phyloP scores from a whole-genome alignment of 192 early-diverging fungal genomes.

The Podila horticola region DNA sequence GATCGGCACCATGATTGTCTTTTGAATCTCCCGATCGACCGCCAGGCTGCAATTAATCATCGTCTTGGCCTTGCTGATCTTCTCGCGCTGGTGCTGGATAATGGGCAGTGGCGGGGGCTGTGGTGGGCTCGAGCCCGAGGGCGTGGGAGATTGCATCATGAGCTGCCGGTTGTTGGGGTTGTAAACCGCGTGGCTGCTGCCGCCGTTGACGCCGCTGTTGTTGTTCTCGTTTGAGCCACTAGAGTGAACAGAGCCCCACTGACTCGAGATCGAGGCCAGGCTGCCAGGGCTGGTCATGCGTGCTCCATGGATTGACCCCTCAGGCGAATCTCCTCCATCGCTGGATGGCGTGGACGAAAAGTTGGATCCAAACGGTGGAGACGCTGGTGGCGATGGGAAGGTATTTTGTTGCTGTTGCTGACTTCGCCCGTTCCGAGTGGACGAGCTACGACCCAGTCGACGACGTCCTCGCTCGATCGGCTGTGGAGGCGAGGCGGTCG shows the following conservation, averaged over 20 bases:
- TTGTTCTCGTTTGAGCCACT: conserved; percentile 14
- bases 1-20: conserved; percentile 39
- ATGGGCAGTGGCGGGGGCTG: conserved; percentile 12
- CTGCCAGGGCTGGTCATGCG: conserved; percentile 36
- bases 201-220: neutral
- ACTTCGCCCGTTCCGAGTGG: neutral
- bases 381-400: conserved; percentile 42
- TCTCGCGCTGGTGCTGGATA: conserved; percentile 44
- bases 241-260: conserved; percentile 32
- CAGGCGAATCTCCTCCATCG: conserved; percentile 34
- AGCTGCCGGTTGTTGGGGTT: conserved; percentile 12
- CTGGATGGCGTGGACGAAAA: conserved; percentile 21
- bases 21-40: conserved; percentile 50
- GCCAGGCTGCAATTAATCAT: conserved; percentile 35
- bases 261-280: conserved; percentile 41
- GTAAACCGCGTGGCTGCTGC: neutral
- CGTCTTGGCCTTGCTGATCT: conserved; percentile 40
- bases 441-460: neutral
- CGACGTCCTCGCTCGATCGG: conserved; percentile 16
- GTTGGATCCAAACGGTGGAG: conserved; percentile 21
- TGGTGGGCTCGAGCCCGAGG: neutral
- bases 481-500: neutral
- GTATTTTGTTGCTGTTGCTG: neutral
- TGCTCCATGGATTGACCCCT: conserved; percentile 25
- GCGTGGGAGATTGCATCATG: conserved; percentile 20